Conservation (phyloP, 129 eudicot genomes). For the Chrysanthemum lavandulifolium region DNA sequence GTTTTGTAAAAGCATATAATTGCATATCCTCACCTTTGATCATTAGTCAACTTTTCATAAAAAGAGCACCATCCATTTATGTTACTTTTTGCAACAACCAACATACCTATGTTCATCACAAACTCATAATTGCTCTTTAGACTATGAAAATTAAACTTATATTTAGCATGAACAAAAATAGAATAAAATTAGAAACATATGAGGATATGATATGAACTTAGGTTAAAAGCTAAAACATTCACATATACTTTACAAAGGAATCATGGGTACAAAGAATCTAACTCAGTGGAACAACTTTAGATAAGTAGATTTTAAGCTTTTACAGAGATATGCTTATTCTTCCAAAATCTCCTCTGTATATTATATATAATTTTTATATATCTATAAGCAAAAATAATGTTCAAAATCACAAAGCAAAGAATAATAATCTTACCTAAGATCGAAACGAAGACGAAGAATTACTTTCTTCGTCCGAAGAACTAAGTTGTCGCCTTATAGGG, state of each 20-base stretch:
- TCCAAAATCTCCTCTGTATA: constrained; percentile 46
- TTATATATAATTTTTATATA: constrained; percentile 27
- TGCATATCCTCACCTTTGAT: not conserved
- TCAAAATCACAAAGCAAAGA: constrained; percentile 20
- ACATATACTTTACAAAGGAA: constrained; percentile 26
- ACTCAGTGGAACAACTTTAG: constrained; percentile 29
- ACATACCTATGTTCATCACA: no score
- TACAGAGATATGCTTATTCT: constrained; percentile 36
- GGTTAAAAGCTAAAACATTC: constrained; percentile 6
- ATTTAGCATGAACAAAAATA: not conserved
- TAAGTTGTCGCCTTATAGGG: constrained; percentile 41
- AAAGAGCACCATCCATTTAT: not conserved
- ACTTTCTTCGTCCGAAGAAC: constrained; percentile 67
- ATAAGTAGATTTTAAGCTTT: constrained; percentile 19
- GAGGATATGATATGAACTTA: not conserved
- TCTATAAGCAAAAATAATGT: constrained; percentile 29
- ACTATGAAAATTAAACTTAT: not conserved
- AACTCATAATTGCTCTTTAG: not conserved
- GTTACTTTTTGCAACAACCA: constrained; percentile 5
- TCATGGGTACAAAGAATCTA: constrained; percentile 31
- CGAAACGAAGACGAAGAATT: constrained; percentile 51
- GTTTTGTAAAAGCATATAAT: constrained; percentile 13
- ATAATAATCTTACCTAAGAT: constrained; percentile 22
- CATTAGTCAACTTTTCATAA: constrained; percentile 9
- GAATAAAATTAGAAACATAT: not conserved